Percentiles rank a stretch among this genome's conserved stretches.
Evolutionary conservation across 768 basidiomycete genomes (phyloP).

Genomic region (Sporobolomyces pararoseus): DNA sequence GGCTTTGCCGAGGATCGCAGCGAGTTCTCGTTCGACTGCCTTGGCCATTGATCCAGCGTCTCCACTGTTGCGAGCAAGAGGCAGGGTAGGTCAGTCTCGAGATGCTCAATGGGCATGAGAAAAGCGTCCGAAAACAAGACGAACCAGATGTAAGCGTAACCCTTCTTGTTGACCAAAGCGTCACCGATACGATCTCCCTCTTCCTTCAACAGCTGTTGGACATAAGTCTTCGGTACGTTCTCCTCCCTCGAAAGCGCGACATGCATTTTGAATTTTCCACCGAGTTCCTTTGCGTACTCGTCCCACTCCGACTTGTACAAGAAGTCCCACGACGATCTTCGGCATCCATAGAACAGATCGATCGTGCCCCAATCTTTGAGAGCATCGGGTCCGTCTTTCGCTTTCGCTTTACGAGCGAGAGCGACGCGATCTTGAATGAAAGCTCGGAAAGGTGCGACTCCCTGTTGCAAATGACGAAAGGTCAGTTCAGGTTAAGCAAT

Average conservation of each 20-base stretch:
- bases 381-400: slow-evolving; percentile 90
- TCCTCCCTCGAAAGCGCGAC: slow-evolving; percentile 87
- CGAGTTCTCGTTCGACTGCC: slow-evolving; percentile 84
- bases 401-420: slow-evolving; percentile 85
- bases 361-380: slow-evolving; percentile 94
- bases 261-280: slow-evolving; percentile 85
- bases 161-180: slow-evolving; percentile 87
- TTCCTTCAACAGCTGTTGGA: slow-evolving; percentile 94
- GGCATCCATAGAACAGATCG: slow-evolving; percentile 93
- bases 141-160: slow-evolving; percentile 91
- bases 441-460: slow-evolving; percentile 98
- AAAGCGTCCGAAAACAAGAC: too few relatives aligned
- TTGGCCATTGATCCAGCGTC: slow-evolving; percentile 80
- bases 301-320: slow-evolving; percentile 96
- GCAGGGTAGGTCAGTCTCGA: background rate
- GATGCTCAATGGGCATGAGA: background rate
- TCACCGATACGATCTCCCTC: slow-evolving; percentile 76
- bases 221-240: slow-evolving; percentile 93
- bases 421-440: slow-evolving; percentile 98
- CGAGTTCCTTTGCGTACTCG: slow-evolving; percentile 74
- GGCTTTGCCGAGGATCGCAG: slow-evolving; percentile 71
- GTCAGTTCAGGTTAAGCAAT: slow-evolving; percentile 2
- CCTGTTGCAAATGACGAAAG: slow-evolving; percentile 56
- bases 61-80: slow-evolving; percentile 6
- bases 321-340: slow-evolving; percentile 81